Evolutionary conservation across 2,329 filamentous ascomycete species (phyloP).

Genomic region (Paramyrothecium roridum): DNA sequence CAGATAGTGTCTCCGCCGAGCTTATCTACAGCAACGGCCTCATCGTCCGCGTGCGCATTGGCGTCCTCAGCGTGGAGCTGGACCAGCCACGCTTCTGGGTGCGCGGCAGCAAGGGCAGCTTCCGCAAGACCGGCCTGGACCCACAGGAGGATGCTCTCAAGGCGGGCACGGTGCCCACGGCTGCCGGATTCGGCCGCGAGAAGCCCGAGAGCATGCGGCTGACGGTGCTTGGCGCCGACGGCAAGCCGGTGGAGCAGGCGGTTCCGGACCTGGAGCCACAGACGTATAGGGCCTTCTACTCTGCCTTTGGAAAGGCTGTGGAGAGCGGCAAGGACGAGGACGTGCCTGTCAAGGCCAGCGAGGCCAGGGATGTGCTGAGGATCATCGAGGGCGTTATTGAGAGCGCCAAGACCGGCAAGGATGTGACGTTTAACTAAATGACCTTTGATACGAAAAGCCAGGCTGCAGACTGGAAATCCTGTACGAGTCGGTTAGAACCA

Average conservation of each 20-base stretch:
- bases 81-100: conserved; percentile 76
- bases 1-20: conserved; percentile 60
- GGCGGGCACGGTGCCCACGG: conserved; percentile 57
- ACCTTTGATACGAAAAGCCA: too few species aligned
- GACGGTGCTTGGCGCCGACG: conserved; percentile 50
- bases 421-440: conserved; percentile 32
- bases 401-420: conserved; percentile 44
- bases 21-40: conserved; percentile 63
- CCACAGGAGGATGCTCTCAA: conserved; percentile 73
- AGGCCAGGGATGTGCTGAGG: conserved; percentile 50
- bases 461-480: too few species aligned
- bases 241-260: conserved; percentile 44
- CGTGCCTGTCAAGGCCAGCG: conserved; percentile 48
- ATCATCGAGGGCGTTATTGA: conserved; percentile 51
- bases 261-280: conserved; percentile 59
- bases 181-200: conserved; percentile 65
- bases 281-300: conserved; percentile 70
- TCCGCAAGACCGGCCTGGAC: conserved; percentile 69
- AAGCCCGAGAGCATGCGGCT: conserved; percentile 56
- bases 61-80: conserved; percentile 64
- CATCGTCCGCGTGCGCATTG: conserved; percentile 67
- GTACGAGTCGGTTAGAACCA: too few species aligned
- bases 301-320: conserved; percentile 45
- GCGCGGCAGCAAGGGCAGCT: conserved; percentile 69
- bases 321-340: conserved; percentile 44